Conservation (phyloP, 495 filamentous ascomycete genomes). For the Jackrogersella minutella region DNA sequence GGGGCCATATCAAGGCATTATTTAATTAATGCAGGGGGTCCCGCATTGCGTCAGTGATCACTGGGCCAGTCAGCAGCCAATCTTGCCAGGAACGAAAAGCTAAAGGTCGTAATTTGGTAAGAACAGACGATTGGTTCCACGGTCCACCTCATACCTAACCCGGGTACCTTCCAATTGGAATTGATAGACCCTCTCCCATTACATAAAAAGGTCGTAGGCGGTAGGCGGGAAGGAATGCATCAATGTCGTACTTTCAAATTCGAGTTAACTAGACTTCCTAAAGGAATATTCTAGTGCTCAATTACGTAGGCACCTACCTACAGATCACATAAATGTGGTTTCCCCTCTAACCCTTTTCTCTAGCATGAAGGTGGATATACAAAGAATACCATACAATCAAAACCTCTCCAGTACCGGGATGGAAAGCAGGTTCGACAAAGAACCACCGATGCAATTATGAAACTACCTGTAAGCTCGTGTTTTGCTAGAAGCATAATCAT, state of each 20-base stretch:
- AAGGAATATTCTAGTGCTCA: too few relatives aligned
- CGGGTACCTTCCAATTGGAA: too few relatives aligned
- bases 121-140: constrained; percentile 1
- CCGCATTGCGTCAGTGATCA: constrained; percentile 41
- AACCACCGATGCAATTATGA: neutral
- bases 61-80: constrained; percentile 4
- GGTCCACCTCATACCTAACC: too few relatives aligned
- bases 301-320: too few relatives aligned
- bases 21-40: constrained; percentile 25
- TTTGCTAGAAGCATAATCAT: too few relatives aligned
- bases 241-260: constrained; percentile 3
- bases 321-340: too few relatives aligned
- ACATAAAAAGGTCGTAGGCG: too few relatives aligned
- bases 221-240: neutral
- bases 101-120: constrained; percentile 33
- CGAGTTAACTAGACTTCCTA: too few relatives aligned
- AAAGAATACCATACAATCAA: neutral
- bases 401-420: neutral
- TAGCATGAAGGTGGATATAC: neutral
- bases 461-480: too few relatives aligned
- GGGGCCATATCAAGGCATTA: constrained; percentile 29
- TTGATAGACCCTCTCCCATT: too few relatives aligned
- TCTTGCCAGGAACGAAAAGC: constrained; percentile 17
- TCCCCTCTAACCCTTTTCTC: too few relatives aligned
- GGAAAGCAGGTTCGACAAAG: neutral